These are phyloP conservation scores for Paspalum vaginatum DNA, from an alignment of 176 grass and related monocot species.

Conservation along the genomic window DNA sequence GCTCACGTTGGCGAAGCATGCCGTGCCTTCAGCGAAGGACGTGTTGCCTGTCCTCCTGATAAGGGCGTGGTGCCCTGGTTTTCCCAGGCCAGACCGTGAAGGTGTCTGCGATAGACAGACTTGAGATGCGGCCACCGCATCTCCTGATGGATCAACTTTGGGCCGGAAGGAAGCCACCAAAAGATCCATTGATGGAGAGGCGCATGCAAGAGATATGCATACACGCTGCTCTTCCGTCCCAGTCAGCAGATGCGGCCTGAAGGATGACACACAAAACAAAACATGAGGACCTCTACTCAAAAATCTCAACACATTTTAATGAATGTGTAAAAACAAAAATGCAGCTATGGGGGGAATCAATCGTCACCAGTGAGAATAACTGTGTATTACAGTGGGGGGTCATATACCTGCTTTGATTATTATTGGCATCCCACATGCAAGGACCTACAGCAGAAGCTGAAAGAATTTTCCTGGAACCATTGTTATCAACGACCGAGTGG, in stretches of 20 bases:
- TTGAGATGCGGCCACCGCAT: slow-evolving; percentile 39
- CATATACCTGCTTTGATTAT: slow-evolving; percentile 50
- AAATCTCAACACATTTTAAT: neutral
- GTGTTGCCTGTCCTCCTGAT: slow-evolving; percentile 34
- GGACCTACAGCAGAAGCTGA: slow-evolving; percentile 79
- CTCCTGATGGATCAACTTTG: slow-evolving; percentile 47
- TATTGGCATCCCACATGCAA: slow-evolving; percentile 72
- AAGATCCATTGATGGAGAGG: slow-evolving; percentile 34
- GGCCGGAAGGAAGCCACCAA: slow-evolving; percentile 80
- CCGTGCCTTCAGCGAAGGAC: slow-evolving; percentile 37
- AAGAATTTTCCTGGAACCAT: slow-evolving; percentile 56
- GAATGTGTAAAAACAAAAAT: slow-evolving; percentile 1
- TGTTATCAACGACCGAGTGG: slow-evolving; percentile 52
- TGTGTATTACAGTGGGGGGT: neutral
- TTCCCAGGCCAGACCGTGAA: slow-evolving; percentile 41
- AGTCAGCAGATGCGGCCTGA: slow-evolving; percentile 62
- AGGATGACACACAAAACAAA: neutral
- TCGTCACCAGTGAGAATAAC: neutral
- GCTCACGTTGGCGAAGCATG: slow-evolving; percentile 55
- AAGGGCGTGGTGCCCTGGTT: slow-evolving; percentile 63
- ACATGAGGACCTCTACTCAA: neutral
- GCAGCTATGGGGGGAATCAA: neutral
- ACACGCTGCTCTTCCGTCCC: slow-evolving; percentile 46
- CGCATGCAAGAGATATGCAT: slow-evolving; percentile 77
- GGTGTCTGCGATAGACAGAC: slow-evolving; percentile 45